phyloP scores from a whole-genome alignment of 495 filamentous ascomycete species.

The Bombardia bombarda region DNA sequence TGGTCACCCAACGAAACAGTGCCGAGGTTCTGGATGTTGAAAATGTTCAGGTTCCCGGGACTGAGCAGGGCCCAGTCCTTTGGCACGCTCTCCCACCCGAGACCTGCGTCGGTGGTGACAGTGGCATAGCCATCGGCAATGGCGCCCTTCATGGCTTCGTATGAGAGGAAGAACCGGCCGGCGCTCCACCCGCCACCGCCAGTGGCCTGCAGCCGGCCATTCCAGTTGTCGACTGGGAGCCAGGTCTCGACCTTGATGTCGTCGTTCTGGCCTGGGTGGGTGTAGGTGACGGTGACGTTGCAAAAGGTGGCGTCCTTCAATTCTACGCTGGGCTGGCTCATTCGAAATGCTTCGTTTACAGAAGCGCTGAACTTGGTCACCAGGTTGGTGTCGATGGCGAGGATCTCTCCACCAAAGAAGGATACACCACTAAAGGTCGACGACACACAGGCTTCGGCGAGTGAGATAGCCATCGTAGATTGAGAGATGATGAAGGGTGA shows the following conservation, averaged over 20 bases:
- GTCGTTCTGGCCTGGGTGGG: slow-evolving; percentile 34
- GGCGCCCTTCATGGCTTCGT: slow-evolving; percentile 19
- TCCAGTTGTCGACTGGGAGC: slow-evolving; percentile 35
- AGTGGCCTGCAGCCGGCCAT: slow-evolving; percentile 30
- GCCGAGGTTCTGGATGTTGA: slow-evolving; percentile 30
- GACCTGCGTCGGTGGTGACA: slow-evolving; percentile 34
- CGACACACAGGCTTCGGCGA: slow-evolving; percentile 6
- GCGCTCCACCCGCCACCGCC: slow-evolving; percentile 39
- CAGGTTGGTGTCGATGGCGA: slow-evolving; percentile 7
- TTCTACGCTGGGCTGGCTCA: slow-evolving; percentile 6
- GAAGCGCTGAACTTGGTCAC: slow-evolving; percentile 13
- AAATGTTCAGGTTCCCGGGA: slow-evolving; percentile 34
- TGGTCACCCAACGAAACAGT: slow-evolving; percentile 20
- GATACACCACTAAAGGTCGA: slow-evolving; percentile 6
- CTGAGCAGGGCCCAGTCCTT: slow-evolving; percentile 31
- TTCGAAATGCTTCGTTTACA: background rate
- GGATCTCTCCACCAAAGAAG: slow-evolving; percentile 9
- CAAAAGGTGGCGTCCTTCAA: slow-evolving; percentile 29
- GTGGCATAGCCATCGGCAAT: slow-evolving; percentile 30
- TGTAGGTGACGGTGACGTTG: slow-evolving; percentile 36
- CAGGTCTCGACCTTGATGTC: slow-evolving; percentile 26
- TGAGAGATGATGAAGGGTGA: too few relatives aligned
- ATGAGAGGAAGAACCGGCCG: slow-evolving; percentile 11
- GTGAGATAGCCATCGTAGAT: too few relatives aligned
- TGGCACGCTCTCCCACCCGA: slow-evolving; percentile 4